Evolutionary conservation across 2,329 filamentous ascomycete genomes (phyloP).

Genomic region (Chalaropsis ovoidea): DNA sequence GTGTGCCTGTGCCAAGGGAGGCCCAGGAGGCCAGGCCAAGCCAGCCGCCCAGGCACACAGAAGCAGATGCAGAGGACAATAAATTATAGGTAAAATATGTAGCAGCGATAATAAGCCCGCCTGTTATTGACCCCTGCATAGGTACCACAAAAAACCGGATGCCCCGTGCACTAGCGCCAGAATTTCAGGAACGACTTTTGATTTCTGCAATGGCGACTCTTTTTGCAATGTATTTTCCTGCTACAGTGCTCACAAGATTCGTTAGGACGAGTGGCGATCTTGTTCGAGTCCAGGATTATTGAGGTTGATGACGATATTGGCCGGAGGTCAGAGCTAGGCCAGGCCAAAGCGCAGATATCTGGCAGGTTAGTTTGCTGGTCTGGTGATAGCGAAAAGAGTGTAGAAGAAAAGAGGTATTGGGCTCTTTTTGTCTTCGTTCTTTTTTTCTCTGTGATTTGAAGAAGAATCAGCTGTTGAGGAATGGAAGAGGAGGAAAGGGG

Average conservation of each 20-base stretch:
- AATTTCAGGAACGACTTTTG: slow-evolving; percentile 2
- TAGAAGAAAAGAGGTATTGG: neutral
- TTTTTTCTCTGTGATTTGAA: neutral
- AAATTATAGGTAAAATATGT: neutral
- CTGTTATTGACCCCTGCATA: slow-evolving; percentile 6
- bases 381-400: neutral
- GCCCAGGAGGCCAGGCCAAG: slow-evolving; percentile 1
- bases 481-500: neutral
- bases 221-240: too few relatives aligned
- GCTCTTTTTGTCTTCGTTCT: too few relatives aligned
- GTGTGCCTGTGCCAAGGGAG: neutral
- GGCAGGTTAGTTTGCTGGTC: too few relatives aligned
- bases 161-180: slow-evolving; percentile 3
- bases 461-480: neutral
- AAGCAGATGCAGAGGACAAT: neutral
- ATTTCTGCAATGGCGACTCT: neutral
- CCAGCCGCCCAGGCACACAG: too few relatives aligned
- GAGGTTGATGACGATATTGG: neutral
- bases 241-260: too few relatives aligned
- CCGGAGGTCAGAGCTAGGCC: neutral
- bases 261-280: neutral
- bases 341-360: too few relatives aligned
- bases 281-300: neutral
- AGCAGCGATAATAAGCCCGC: neutral
- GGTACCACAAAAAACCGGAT: neutral